Percentiles rank a stretch among this genome's conserved stretches.
Conservation (phyloP, 495 filamentous ascomycete species). For the Astrocystis sublimbata region DNA sequence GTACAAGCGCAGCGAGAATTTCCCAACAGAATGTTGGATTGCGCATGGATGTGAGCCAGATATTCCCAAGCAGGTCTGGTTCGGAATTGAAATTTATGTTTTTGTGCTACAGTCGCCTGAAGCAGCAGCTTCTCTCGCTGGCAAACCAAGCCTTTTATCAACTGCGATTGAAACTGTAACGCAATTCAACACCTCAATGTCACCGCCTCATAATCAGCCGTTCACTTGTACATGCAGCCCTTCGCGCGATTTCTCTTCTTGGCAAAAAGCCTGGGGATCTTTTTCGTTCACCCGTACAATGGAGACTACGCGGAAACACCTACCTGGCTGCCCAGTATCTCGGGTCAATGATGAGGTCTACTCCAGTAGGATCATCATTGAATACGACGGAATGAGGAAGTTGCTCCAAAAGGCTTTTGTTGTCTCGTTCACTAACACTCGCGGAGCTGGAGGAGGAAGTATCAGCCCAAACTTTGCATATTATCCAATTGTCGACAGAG, state of each 20-base stretch:
- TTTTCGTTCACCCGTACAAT: not conserved
- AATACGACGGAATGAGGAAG: not conserved
- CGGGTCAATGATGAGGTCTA: not conserved
- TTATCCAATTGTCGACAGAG: not conserved
- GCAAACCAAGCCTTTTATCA: slow-evolving; percentile 5
- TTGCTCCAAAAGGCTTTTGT: not conserved
- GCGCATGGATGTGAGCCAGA: not conserved
- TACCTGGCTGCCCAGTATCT: not conserved
- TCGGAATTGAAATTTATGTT: not conserved
- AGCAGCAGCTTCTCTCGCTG: not conserved
- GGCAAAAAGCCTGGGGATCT: not conserved
- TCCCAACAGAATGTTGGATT: not conserved
- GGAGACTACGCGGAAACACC: not conserved
- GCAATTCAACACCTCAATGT: not conserved
- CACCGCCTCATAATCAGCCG: not conserved
- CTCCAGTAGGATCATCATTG: not conserved
- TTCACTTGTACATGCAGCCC: not conserved
- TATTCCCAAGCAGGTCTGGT: not conserved
- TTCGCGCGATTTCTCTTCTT: not conserved
- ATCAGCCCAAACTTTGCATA: not conserved
- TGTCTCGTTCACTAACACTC: not conserved
- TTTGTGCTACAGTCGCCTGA: not conserved
- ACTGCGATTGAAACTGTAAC: not conserved
- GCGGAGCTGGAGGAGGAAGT: not conserved
- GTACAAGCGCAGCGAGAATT: not conserved